Percentiles rank a stretch among this genome's conserved stretches.
Conservation (phyloP, 345 rosid genomes). For the Crucihimalaya himalaica region DNA sequence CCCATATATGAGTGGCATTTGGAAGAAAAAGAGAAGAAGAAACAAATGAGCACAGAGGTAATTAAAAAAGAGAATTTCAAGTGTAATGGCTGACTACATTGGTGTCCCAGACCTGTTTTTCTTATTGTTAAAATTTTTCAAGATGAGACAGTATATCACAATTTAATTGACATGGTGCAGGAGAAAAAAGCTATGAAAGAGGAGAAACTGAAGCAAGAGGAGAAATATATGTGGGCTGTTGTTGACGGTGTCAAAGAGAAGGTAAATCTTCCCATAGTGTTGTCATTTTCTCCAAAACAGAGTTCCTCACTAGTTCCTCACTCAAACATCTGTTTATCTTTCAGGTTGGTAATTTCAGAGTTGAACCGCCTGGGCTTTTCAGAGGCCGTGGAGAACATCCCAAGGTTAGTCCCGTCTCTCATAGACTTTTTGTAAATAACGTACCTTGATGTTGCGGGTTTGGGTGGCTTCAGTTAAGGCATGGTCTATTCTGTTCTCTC, state of each 20-base stretch:
- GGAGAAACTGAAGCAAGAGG: conserved; percentile 89
- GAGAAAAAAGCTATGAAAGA: conserved; percentile 92
- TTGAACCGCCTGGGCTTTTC: conserved; percentile 98
- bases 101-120: conserved; percentile 8
- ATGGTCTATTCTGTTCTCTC: conserved; percentile 9
- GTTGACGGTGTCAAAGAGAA: conserved; percentile 97
- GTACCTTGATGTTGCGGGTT: conserved; percentile 14
- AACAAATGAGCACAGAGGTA: conserved; percentile 92
- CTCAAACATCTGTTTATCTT: conserved; percentile 36
- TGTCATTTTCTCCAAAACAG: conserved; percentile 5
- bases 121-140: neutral
- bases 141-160: neutral
- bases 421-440: conserved; percentile 24
- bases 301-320: too few relatives aligned
- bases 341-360: conserved; percentile 99
- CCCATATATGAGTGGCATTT: conserved; percentile 93
- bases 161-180: conserved; percentile 46
- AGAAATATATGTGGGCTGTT: conserved; percentile 97
- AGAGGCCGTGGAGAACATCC: conserved; percentile 99
- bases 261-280: conserved; percentile 44
- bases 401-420: conserved; percentile 57
- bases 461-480: conserved; percentile 16
- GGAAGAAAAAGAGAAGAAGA: conserved; percentile 94
- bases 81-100: conserved; percentile 15
- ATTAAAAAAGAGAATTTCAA: conserved; percentile 28